These are phyloP conservation scores for Solanum dulcamara DNA, from an alignment of 257 asterid species.

Conservation along the genomic window DNA sequence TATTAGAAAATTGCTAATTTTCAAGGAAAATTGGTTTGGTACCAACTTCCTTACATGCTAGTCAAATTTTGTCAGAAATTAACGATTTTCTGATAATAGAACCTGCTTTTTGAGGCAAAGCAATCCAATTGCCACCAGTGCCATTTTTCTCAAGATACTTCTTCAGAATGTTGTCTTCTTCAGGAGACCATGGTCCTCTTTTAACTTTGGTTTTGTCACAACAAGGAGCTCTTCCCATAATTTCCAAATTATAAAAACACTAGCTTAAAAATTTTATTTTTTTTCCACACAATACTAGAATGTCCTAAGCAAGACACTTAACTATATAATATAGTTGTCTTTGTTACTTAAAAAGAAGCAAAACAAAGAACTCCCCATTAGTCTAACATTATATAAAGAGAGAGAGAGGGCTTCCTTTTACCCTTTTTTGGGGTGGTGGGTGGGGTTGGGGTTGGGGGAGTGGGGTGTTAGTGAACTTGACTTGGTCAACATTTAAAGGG, in stretches of 20 bases:
- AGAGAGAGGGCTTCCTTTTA: background rate
- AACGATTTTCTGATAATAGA: background rate
- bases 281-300: background rate
- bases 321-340: background rate
- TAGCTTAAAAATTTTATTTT: background rate
- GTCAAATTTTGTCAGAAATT: background rate
- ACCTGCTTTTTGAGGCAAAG: constrained; percentile 78
- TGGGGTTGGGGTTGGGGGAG: background rate
- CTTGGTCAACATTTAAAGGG: constrained; percentile 25
- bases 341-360: background rate
- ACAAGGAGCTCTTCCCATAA: constrained; percentile 76
- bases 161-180: constrained; percentile 49
- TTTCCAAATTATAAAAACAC: background rate
- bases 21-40: background rate
- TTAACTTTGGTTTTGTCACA: constrained; percentile 65
- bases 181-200: constrained; percentile 79
- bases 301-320: background rate
- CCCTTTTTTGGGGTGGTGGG: background rate
- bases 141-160: constrained; percentile 35
- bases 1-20: background rate
- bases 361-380: background rate
- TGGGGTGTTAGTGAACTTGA: constrained; percentile 9
- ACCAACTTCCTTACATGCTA: background rate
- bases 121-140: constrained; percentile 61
- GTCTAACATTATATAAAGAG: background rate